phyloP scores from a whole-genome alignment of 2,329 filamentous ascomycete species.

The Fusarium burgessii region DNA sequence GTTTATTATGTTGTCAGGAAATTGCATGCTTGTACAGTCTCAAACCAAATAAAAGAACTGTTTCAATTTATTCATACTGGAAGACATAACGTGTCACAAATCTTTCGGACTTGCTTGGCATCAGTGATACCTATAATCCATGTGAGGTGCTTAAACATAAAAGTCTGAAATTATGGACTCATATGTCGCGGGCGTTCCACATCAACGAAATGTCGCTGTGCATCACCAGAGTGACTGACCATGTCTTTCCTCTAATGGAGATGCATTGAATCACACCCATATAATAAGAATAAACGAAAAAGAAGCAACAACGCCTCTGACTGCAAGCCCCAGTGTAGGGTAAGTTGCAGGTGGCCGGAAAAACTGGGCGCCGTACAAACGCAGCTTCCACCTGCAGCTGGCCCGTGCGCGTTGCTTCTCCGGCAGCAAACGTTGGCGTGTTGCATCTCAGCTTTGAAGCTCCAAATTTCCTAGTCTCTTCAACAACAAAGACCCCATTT shows the following conservation, averaged over 20 bases:
- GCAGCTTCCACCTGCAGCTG: constrained; percentile 9
- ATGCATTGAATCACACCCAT: background rate
- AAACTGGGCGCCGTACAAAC: constrained; percentile 24
- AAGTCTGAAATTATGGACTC: accelerated
- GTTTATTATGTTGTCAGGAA: background rate
- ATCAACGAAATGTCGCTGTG: background rate
- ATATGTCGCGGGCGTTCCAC: background rate
- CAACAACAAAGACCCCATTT: constrained; percentile 41
- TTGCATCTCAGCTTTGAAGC: constrained; percentile 44
- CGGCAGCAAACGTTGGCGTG: constrained; percentile 38
- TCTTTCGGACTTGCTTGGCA: too few species aligned
- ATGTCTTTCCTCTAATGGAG: background rate
- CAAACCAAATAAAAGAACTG: too few species aligned
- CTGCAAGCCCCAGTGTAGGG: constrained; percentile 4
- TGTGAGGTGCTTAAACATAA: too few species aligned
- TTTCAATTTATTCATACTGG: too few species aligned
- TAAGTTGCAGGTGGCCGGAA: constrained; percentile 21
- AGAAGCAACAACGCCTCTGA: too few species aligned
- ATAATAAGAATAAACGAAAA: background rate
- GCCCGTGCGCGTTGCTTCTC: constrained; percentile 42
- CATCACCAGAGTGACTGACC: background rate
- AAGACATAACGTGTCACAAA: too few species aligned
- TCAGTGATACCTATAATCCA: background rate
- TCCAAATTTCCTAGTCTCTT: constrained; percentile 44
- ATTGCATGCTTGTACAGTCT: background rate